These are phyloP conservation scores for Bauhinia variegata DNA, from an alignment of 306 rosid genomes.

Conservation along the genomic window DNA sequence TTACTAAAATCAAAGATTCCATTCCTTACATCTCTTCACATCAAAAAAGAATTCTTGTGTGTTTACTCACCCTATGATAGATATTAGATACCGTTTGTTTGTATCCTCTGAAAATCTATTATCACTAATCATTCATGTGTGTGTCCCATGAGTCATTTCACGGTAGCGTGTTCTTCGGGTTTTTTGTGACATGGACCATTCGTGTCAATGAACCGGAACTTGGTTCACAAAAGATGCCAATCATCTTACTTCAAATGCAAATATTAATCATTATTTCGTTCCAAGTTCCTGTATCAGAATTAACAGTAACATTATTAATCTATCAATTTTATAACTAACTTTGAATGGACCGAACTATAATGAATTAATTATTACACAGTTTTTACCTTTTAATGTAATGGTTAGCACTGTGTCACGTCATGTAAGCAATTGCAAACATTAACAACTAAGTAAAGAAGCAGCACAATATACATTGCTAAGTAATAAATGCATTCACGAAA, in stretches of 20 bases:
- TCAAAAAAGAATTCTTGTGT: too few species aligned
- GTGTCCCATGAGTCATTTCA: slow-evolving; percentile 28
- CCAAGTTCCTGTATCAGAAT: neutral
- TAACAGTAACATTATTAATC: neutral
- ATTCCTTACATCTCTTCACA: too few species aligned
- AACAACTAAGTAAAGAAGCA: neutral
- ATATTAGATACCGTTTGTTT: too few species aligned
- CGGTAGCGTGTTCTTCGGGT: slow-evolving; percentile 30
- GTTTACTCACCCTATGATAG: neutral
- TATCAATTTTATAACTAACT: too few species aligned
- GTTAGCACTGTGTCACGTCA: too few species aligned
- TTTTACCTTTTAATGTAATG: too few species aligned
- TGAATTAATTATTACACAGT: too few species aligned
- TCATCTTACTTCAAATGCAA: too few species aligned
- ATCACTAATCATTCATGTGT: slow-evolving; percentile 7
- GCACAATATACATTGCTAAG: neutral
- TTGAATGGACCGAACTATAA: too few species aligned
- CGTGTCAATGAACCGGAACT: neutral
- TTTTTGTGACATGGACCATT: neutral
- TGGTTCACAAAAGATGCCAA: too few species aligned
- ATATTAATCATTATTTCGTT: neutral
- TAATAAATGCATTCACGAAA: slow-evolving; percentile 6
- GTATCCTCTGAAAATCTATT: slow-evolving; percentile 16
- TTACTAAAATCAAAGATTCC: too few species aligned
- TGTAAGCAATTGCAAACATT: too few species aligned